Evolutionary conservation across 2,329 filamentous ascomycete species (phyloP), one percentile per base, ranked within the genome.

Genomic region (Epichloe uncinata): DNA sequence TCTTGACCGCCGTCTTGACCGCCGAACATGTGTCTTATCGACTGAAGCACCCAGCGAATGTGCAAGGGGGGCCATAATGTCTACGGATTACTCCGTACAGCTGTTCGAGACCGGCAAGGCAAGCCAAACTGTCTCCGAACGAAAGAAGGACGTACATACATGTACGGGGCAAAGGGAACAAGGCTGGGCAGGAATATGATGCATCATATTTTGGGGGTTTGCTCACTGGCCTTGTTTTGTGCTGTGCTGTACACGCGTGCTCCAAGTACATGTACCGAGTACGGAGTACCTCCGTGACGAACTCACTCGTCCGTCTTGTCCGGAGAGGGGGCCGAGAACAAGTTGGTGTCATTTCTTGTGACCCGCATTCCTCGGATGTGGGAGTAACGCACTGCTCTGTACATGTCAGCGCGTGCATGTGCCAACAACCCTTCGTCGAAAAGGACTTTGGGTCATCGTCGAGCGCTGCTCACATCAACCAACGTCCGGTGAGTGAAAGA

Each of bases 131-230:
- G 16, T 46, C 34, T 30, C 16, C 44, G 7, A 30, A 22, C 9
- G n/a, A 7, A 35, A 48, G 18, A 48, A 49, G 13, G 13, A 16
- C 22, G 18, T 7, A 5, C 5, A 16, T 16, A 16, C 16, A 18
- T 18, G n/a, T 6, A 12, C 6, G n/a, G 16, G 15, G 22, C 5
- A 42, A 43, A 44, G 15, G 7, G 20, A 37, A 37, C 34, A 37
- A 5, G 33, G 34, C 43, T 37, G 34, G 34, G 12, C 12, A 37
- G 8, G 34, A 45, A 37, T 37, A 16, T 49, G 41, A 44, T n/a
- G 47, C 47, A 20, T 49, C 47, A 49, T 43, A 49, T 44, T 44
- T 7, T 38, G 44, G 12, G n/a, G 5, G 16, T 13, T 33, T 38
- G 30, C 33, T 45, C 22, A 34, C 43, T 37, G 18, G 43, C 43